Conservation (phyloP, 129 eudicot species). For the Erigeron canadensis region DNA sequence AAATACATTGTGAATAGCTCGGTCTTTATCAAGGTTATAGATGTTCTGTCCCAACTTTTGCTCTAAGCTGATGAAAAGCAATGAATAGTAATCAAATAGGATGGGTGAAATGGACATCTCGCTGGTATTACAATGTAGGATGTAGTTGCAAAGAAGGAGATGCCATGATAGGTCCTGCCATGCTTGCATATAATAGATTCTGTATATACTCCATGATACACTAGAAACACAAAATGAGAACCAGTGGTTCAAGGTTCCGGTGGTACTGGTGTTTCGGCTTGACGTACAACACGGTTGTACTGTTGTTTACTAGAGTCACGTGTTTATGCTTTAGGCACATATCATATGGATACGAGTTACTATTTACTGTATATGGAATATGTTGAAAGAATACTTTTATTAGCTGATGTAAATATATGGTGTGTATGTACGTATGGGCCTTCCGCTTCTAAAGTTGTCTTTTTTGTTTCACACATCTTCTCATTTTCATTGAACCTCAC, state of each 20-base stretch:
- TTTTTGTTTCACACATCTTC: background rate
- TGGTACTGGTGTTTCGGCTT: conserved; percentile 11
- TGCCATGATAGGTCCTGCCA: conserved; percentile 13
- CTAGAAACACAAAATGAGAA: conserved; percentile 8
- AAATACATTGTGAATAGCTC: conserved; percentile 17
- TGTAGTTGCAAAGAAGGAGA: conserved; percentile 16
- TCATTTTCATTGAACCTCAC: background rate
- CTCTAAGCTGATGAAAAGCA: conserved; percentile 22
- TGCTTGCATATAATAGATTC: conserved; percentile 14
- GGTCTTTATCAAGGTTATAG: background rate
- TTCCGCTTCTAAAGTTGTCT: background rate
- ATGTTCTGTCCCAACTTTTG: conserved; percentile 9
- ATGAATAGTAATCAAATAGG: conserved; percentile 1
- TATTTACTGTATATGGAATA: background rate
- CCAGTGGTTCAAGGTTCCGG: conserved; percentile 15
- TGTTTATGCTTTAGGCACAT: conserved; percentile 15
- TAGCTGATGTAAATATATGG: conserved; percentile 4
- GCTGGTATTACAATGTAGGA: conserved; percentile 5
- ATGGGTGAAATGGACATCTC: conserved; percentile 32
- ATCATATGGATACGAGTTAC: background rate
- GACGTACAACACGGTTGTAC: conserved; percentile 4
- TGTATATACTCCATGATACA: conserved; percentile 22
- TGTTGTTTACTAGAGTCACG: background rate
- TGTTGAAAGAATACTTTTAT: conserved; percentile 21
- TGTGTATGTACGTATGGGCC: background rate